Evolutionary conservation across 1,139 yeast species (phyloP), one percentile per base, ranked within the genome.

Genomic region (Magnusiomyces starmeri): DNA sequence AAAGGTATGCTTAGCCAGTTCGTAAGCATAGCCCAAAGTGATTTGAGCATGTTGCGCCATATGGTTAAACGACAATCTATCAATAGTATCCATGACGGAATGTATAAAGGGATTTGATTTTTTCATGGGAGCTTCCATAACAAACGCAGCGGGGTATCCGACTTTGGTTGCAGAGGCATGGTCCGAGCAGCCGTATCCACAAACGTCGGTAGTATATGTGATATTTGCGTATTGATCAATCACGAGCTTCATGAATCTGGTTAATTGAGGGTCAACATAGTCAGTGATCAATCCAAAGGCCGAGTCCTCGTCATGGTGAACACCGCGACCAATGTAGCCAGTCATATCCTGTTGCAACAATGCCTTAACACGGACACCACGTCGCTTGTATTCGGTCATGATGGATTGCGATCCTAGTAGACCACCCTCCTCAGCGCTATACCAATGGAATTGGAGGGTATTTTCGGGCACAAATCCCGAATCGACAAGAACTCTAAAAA

Each of bases 261-360:
- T 52, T 26, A 52, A 37, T 2, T 26, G 42, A n/a, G 48, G 49
- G 24, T 49, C 47, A 14, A 46, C 50, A 32, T 25, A 82, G 70
- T 90, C 97, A 1, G 79, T 77, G 56, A 89, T 81, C 48, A 90
- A 75, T 14, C 87, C 69, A 67, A 80, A 82, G 70, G 50, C 89
- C 74, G 20, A 96, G 54, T 83, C 90, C 49, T 77, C 78, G 3
- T 83, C 84, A 42, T 71, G 72, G 48, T 78, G 81, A 25, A 73
- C 62, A 22, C 83, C 70, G 48, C 76, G 78, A 47, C 78, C 76
- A 8, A 83, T 78, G 64, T 77, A 89, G 0, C 97, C 97, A 1
- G 97, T 87, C 97, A 90, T 90, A 65, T 90, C 97, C 66, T 89
- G 96, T 68, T 90, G 97, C 49, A 90, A 74, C 89, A 89, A 84